Evolutionary conservation across 1,284 basidiomycete genomes (phyloP).

Genomic region (Fomitopsis schrenkii): DNA sequence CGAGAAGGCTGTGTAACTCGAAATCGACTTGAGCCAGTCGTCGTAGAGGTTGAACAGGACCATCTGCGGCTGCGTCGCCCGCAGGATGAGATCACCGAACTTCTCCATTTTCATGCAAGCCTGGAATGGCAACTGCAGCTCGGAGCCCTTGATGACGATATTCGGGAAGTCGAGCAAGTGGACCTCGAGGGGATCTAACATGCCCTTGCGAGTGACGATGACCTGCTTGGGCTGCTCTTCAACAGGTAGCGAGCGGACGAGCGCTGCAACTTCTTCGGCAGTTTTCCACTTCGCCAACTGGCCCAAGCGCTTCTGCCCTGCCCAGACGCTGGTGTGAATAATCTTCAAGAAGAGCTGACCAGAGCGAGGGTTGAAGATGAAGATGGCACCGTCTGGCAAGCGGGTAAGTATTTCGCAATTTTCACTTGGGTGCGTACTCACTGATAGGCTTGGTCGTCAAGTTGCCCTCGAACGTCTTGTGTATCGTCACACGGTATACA

Average conservation of each 20-base stretch:
- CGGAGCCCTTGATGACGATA: constrained; percentile 99
- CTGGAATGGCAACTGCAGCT: constrained; percentile 98
- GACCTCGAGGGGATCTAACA: constrained; percentile 98
- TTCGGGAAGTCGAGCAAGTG: constrained; percentile 99
- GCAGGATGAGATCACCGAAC: constrained; percentile 96
- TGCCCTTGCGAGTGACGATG: constrained; percentile 99
- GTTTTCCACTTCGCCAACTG: constrained; percentile 99
- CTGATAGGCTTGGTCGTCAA: constrained; percentile 99
- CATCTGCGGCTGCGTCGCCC: constrained; percentile 99
- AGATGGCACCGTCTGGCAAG: constrained; percentile 86
- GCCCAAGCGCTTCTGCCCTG: constrained; percentile 98
- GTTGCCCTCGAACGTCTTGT: constrained; percentile 99
- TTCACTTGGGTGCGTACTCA: constrained; percentile 29
- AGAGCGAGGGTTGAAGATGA: constrained; percentile 99
- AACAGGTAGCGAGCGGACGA: constrained; percentile 95
- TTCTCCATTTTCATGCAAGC: constrained; percentile 99
- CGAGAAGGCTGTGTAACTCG: constrained; percentile 98
- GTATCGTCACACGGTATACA: constrained; percentile 99
- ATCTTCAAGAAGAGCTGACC: constrained; percentile 99
- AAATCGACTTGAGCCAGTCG: constrained; percentile 99
- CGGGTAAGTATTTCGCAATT: constrained; percentile 2
- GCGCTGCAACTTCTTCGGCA: constrained; percentile 98
- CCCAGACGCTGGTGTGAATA: constrained; percentile 99
- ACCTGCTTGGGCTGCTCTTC: constrained; percentile 99
- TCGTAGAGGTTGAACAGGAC: constrained; percentile 98